phyloP scores from a whole-genome alignment of 2,329 filamentous ascomycete species.

The Xylaria sp. region DNA sequence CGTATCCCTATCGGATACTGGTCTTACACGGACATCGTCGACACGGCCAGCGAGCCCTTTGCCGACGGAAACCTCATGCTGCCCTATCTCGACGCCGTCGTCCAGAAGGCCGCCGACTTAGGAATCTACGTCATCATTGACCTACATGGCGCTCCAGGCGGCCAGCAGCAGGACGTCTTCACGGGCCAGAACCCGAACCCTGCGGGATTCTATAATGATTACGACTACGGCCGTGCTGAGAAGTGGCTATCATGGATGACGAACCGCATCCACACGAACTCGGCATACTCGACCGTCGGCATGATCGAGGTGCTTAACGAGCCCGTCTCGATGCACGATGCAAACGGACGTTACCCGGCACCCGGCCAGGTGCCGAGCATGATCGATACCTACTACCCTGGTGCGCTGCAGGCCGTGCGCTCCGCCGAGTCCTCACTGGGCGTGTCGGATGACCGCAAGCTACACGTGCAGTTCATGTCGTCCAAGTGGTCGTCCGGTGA shows the following conservation, averaged over 20 bases:
- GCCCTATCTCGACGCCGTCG: constrained; percentile 48
- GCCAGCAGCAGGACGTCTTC: constrained; percentile 42
- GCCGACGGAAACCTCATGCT: constrained; percentile 47
- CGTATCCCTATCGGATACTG: constrained; percentile 43
- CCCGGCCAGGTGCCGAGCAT: constrained; percentile 45
- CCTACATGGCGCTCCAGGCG: constrained; percentile 41
- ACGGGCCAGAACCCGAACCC: constrained; percentile 43
- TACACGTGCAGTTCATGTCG: constrained; percentile 65
- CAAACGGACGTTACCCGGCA: constrained; percentile 43
- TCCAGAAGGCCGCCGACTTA: constrained; percentile 48
- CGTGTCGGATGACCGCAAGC: constrained; percentile 54
- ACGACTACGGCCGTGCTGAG: constrained; percentile 65
- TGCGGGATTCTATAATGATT: constrained; percentile 65
- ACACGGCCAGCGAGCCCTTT: constrained; percentile 41
- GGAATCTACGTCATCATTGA: constrained; percentile 50
- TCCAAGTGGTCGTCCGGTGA: constrained; percentile 66
- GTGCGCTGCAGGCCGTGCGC: constrained; percentile 59
- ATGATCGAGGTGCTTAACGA: constrained; percentile 70
- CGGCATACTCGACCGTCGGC: constrained; percentile 64
- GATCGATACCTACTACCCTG: constrained; percentile 58
- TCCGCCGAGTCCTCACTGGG: constrained; percentile 57
- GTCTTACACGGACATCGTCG: constrained; percentile 41
- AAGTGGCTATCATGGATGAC: constrained; percentile 67
- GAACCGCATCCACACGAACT: constrained; percentile 59
- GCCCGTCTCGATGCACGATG: constrained; percentile 55